Base-by-base conservation (phyloP, 2,329 filamentous ascomycete species). In the Trichoderma citrinoviride region DNA sequence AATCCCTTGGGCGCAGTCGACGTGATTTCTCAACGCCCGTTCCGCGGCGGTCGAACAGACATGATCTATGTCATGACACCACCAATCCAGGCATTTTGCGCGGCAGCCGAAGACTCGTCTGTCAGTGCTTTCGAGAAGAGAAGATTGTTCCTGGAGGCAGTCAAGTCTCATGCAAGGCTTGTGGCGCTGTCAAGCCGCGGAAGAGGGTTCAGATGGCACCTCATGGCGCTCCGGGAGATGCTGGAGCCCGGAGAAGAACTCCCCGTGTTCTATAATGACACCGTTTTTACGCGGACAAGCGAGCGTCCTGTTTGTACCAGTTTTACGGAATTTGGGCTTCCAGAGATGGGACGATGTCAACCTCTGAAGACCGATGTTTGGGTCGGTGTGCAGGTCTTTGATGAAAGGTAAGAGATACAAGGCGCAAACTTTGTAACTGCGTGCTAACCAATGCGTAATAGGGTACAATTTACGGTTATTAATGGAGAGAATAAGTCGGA, bases 341-440 rank as follows among this genome's bases (percentile, higher is more conserved):
- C 58, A 8, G 58, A 62, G 25, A 62, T 62, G 58, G 58, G 58
- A 8, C 25, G 58, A 29, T 62, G 58, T 25, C 58, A 62, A 23
- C 58, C 58, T 40, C 37, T 41, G 1, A 62, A 43, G 33, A 5
- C 21, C 12, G 58, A 62, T n/a, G 58, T 62, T 3, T 62, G 58
- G 58, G 58, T 62, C 27, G 58, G 58, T n/a, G 58, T 62, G 15
- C 58, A 62, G 6, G 58, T 62, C 17, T 62, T 62, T 62, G 58
- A 62, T 1, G 58, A 62, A 43, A 62, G 23, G 58, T 61, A 12
- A 61, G 58, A 7, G 12, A 53, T 1, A 15, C 23, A 27, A 23
- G 25, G 17, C 10, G 12, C 19, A 27, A 4, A 17, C 1, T 3
- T 7, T 41, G 14, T 12, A 5, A 10, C 0, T 23, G 12, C 7